Evolutionary conservation across 495 filamentous ascomycete genomes (phyloP).

Genomic region (Trichoderma reesei): DNA sequence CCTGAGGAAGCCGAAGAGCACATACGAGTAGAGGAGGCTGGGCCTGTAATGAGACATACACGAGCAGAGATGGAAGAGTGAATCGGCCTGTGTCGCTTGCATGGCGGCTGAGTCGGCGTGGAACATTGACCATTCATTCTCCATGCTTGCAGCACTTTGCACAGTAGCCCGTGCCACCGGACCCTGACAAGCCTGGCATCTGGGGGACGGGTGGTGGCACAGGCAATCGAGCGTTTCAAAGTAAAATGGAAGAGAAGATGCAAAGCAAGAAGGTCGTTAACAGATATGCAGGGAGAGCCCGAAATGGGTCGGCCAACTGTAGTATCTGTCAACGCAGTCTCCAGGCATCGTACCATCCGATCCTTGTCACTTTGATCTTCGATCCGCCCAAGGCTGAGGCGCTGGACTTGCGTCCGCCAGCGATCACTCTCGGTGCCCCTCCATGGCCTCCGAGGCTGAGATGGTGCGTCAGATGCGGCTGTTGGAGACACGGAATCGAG

Average conservation of each 20-base stretch:
- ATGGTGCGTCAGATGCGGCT: too few species aligned
- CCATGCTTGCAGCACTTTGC: background rate
- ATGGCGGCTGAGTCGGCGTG: background rate
- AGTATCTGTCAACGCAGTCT: background rate
- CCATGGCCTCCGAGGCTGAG: too few species aligned
- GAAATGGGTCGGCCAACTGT: background rate
- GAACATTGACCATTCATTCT: conserved; percentile 3
- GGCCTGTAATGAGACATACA: background rate
- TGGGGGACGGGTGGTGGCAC: background rate
- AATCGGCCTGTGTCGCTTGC: background rate
- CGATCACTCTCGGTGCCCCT: background rate
- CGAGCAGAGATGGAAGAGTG: background rate
- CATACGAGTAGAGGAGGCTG: background rate
- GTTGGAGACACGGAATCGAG: background rate
- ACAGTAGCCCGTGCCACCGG: background rate
- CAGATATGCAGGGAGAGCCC: background rate
- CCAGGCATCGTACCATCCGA: background rate
- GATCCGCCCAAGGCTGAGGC: background rate
- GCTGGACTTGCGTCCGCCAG: background rate
- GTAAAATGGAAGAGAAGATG: background rate
- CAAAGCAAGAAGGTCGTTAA: background rate
- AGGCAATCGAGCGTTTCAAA: too few species aligned
- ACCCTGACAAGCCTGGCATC: background rate
- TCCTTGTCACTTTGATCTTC: background rate
- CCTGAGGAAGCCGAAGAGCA: background rate